phyloP scores from a whole-genome alignment of 306 rosid genomes.

The Sindora glabra region DNA sequence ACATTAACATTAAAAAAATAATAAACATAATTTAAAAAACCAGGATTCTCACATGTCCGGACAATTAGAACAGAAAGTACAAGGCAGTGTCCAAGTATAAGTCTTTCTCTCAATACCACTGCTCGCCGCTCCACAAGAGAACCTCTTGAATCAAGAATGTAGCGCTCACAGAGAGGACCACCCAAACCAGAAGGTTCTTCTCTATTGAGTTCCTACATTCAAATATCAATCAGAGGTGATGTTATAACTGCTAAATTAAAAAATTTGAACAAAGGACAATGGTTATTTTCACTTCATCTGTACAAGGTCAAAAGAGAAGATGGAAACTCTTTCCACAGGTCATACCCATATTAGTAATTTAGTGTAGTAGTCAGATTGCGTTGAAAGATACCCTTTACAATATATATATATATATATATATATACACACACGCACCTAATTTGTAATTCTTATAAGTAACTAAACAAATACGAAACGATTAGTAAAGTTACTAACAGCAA shows the following conservation, averaged over 20 bases:
- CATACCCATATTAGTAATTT: not conserved
- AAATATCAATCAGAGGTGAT: not conserved
- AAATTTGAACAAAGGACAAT: constrained; percentile 1
- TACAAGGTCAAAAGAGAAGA: not conserved
- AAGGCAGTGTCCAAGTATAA: constrained; percentile 85
- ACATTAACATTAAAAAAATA: not conserved
- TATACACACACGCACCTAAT: not conserved
- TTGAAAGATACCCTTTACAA: not conserved
- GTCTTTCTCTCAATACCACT: constrained; percentile 89
- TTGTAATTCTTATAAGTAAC: not conserved
- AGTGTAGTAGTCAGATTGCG: not conserved
- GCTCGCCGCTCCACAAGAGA: constrained; percentile 90
- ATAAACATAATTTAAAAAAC: constrained; percentile 16
- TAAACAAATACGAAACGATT: not conserved
- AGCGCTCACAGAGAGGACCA: constrained; percentile 78
- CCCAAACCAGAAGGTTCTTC: constrained; percentile 96
- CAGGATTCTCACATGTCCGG: constrained; percentile 52
- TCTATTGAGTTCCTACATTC: constrained; percentile 76
- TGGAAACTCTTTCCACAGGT: not conserved
- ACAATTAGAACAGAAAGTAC: constrained; percentile 74
- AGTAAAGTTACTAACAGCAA: not conserved
- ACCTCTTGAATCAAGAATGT: constrained; percentile 89
- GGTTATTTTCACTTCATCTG: not conserved
- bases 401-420: not conserved
- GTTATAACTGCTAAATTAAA: too few species aligned